These are phyloP conservation scores for Alternaria triticina DNA, from an alignment of 2,329 filamentous ascomycete species.

Conservation along the genomic window DNA sequence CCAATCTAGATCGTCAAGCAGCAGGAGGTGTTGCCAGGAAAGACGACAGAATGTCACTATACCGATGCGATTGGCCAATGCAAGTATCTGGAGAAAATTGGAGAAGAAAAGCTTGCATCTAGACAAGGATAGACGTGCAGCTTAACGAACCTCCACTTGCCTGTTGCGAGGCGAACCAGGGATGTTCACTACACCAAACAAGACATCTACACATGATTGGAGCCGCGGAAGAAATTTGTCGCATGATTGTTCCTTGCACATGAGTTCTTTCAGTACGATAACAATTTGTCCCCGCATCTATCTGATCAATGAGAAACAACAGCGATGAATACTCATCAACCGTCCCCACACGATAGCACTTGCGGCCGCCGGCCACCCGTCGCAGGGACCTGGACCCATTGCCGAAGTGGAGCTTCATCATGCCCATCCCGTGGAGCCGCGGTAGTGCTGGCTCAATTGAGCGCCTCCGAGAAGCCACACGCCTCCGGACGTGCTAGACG, in stretches of 20 bases:
- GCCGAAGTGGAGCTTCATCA: constrained; percentile 9
- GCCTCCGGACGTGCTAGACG: not conserved
- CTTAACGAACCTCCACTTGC: constrained; percentile 9
- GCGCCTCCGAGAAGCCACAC: constrained; percentile 2
- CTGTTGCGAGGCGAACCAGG: constrained; percentile 2
- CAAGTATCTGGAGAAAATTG: constrained; percentile 12
- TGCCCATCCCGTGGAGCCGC: constrained; percentile 6
- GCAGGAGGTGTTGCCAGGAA: not conserved
- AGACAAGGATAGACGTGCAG: not conserved
- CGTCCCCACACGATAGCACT: constrained; percentile 3
- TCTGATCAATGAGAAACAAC: not conserved
- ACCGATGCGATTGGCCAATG: not conserved
- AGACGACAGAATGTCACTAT: not conserved
- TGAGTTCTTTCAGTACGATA: not conserved
- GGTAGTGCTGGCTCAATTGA: not conserved
- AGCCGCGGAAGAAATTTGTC: not conserved
- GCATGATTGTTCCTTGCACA: not conserved
- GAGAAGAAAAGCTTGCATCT: constrained; percentile 14
- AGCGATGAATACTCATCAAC: not conserved
- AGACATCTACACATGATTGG: not conserved
- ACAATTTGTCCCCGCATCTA: not conserved
- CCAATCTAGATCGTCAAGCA: not conserved
- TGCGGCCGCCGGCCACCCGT: constrained; percentile 11
- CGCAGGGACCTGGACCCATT: constrained; percentile 14
- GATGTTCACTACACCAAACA: not conserved